Percentiles rank a stretch among this genome's conserved stretches.
These are phyloP conservation scores for Arabidopsis arenosa DNA, from an alignment of 345 rosid species.

Conservation along the genomic window DNA sequence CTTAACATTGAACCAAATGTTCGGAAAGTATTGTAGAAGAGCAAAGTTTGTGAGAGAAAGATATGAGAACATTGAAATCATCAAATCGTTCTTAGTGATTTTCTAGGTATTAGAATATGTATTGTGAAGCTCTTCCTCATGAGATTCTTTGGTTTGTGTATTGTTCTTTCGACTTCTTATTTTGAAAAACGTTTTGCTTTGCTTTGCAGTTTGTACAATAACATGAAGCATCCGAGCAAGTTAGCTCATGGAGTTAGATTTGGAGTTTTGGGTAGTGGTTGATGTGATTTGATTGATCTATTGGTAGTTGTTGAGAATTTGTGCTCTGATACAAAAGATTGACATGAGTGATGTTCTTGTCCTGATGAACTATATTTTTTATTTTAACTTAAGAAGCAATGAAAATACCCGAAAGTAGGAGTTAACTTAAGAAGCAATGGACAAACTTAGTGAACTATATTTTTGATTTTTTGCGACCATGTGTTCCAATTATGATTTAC, in stretches of 20 bases:
- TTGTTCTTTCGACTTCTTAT: background rate
- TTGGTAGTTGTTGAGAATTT: conserved; percentile 1
- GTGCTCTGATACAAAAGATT: background rate
- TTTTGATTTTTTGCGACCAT: too few relatives aligned
- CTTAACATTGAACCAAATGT: too few relatives aligned
- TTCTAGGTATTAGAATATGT: too few relatives aligned
- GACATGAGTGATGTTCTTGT: conserved; percentile 27
- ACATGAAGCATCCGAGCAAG: conserved; percentile 74
- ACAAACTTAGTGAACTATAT: conserved; percentile 45
- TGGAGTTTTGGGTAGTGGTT: conserved; percentile 21
- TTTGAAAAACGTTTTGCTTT: background rate
- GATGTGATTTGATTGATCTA: conserved; percentile 27
- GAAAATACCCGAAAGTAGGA: conserved; percentile 51
- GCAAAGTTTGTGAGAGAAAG: background rate
- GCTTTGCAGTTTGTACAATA: conserved; percentile 75
- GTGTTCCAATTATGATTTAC: too few relatives aligned
- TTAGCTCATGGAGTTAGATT: conserved; percentile 50
- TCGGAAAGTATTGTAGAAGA: too few relatives aligned
- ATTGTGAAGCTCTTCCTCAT: background rate
- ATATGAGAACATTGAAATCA: background rate
- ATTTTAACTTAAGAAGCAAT: background rate
- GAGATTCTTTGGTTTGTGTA: background rate
- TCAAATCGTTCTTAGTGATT: background rate
- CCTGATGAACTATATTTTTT: conserved; percentile 47
- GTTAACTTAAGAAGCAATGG: conserved; percentile 56